Evolutionary conservation across 1,139 yeast genomes (phyloP).

Genomic region (Pichia sp.): DNA sequence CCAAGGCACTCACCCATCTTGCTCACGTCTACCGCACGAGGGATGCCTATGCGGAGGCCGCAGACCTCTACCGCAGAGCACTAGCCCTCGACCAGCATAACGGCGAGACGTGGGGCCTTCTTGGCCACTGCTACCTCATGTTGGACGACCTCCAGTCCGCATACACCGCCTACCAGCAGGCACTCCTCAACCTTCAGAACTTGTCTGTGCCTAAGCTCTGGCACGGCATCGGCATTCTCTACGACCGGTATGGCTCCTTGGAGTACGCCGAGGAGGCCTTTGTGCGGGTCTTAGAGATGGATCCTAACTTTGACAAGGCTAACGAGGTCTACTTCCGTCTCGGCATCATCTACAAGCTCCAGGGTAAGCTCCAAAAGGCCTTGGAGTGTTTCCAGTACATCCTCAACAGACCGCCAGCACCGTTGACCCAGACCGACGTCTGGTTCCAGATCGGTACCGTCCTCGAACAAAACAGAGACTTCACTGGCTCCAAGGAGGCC

Average conservation of each 20-base stretch:
- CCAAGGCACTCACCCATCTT: slow-evolving; percentile 77
- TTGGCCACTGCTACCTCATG: slow-evolving; percentile 97
- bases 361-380: slow-evolving; percentile 79
- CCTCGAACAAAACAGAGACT: slow-evolving; percentile 89
- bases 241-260: slow-evolving; percentile 91
- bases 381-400: slow-evolving; percentile 93
- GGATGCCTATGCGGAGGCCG: slow-evolving; percentile 89
- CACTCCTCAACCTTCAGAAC: slow-evolving; percentile 82
- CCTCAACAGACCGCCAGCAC: slow-evolving; percentile 86
- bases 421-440: slow-evolving; percentile 92
- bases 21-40: slow-evolving; percentile 86
- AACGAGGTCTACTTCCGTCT: slow-evolving; percentile 92
- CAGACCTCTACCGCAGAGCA: slow-evolving; percentile 87
- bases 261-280: slow-evolving; percentile 98
- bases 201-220: slow-evolving; percentile 95
- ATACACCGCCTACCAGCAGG: slow-evolving; percentile 94
- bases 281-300: slow-evolving; percentile 90
- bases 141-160: slow-evolving; percentile 93
- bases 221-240: slow-evolving; percentile 97
- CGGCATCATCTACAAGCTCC: slow-evolving; percentile 97
- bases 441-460: slow-evolving; percentile 99
- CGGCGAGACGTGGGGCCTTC: slow-evolving; percentile 95
- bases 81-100: slow-evolving; percentile 77
- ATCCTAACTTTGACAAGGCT: slow-evolving; percentile 93
- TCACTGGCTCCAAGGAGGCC: slow-evolving; percentile 88